phyloP scores from a whole-genome alignment of 345 rosid genomes.

The Hibiscus tridactylites region DNA sequence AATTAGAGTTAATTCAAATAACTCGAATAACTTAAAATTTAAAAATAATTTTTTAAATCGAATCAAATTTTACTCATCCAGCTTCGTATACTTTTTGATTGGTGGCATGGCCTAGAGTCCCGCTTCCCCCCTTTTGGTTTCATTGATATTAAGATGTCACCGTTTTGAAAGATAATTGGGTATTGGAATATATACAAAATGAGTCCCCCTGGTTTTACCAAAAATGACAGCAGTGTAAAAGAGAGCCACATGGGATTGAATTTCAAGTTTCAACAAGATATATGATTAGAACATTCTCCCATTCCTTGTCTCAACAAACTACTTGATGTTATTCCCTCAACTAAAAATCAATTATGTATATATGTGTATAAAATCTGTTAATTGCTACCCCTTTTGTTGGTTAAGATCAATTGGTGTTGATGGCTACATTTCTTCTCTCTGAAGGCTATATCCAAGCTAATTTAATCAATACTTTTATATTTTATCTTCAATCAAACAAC shows the following conservation, averaged over 20 bases:
- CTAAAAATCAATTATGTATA: not conserved
- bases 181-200: not conserved
- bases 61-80: too few relatives aligned
- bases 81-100: not conserved
- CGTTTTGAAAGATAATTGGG: not conserved
- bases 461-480: not conserved
- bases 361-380: not conserved
- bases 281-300: slow-evolving; percentile 1
- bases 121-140: not conserved
- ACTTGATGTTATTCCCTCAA: not conserved
- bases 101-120: slow-evolving; percentile 24
- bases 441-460: not conserved
- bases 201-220: not conserved
- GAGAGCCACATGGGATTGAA: not conserved
- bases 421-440: not conserved
- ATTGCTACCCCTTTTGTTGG: not conserved
- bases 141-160: not conserved
- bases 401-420: not conserved
- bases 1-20: too few relatives aligned
- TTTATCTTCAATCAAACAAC: not conserved
- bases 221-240: not conserved
- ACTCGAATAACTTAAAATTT: too few relatives aligned
- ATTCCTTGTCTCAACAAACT: not conserved
- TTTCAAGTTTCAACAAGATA: not conserved
- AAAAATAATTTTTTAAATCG: too few relatives aligned